phyloP scores from a whole-genome alignment of 2,329 filamentous ascomycete species.

The Monascus ruber region DNA sequence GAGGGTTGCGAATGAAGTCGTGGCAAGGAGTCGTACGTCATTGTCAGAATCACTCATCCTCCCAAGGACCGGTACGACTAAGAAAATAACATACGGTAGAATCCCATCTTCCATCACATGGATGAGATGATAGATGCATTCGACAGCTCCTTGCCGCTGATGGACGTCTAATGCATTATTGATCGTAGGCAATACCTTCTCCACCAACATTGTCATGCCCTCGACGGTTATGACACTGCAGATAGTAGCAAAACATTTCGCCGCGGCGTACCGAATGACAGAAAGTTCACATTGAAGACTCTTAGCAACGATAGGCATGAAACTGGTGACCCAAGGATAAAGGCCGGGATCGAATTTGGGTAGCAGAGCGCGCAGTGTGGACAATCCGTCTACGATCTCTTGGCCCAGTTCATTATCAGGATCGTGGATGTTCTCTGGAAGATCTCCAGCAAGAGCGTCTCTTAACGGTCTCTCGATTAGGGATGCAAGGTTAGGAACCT shows the following conservation, averaged over 20 bases:
- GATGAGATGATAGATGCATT: conserved; percentile 93
- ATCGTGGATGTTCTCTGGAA: conserved; percentile 63
- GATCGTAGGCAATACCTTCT: conserved; percentile 84
- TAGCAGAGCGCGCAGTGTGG: conserved; percentile 80
- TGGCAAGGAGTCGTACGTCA: conserved; percentile 85
- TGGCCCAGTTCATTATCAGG: conserved; percentile 70
- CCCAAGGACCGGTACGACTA: conserved; percentile 91
- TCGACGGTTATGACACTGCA: conserved; percentile 94
- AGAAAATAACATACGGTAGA: conserved; percentile 94
- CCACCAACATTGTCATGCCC: conserved; percentile 90
- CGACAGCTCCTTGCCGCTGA: conserved; percentile 84
- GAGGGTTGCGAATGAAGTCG: conserved; percentile 90
- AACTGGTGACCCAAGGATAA: conserved; percentile 66
- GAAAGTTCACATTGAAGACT: conserved; percentile 80
- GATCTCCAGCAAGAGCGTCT: conserved; percentile 56
- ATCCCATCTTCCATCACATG: conserved; percentile 97
- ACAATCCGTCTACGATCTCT: conserved; percentile 87
- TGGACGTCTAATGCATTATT: conserved; percentile 81
- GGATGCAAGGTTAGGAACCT: conserved; percentile 66
- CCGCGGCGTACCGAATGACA: conserved; percentile 90
- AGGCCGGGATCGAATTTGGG: conserved; percentile 72
- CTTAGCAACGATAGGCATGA: conserved; percentile 77
- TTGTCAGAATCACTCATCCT: conserved; percentile 98
- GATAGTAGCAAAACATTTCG: conserved; percentile 92
- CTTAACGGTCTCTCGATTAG: conserved; percentile 75